These are phyloP conservation scores for Debaryomycetaceae sp. DNA, from an alignment of 1,139 yeast species.

Conservation along the genomic window DNA sequence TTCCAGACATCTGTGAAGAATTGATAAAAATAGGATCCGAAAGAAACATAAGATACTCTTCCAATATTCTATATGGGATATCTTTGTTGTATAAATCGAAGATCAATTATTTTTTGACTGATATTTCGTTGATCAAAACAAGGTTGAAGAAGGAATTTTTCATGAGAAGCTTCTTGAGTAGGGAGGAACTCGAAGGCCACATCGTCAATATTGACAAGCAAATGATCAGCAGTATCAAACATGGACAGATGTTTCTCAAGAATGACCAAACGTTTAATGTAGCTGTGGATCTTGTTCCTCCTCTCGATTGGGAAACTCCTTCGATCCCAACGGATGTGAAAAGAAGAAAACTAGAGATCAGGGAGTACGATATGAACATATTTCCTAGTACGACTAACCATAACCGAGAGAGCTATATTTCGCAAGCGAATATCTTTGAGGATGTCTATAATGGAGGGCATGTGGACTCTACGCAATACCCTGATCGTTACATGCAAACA, in stretches of 20 bases:
- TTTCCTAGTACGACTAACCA: slow-evolving; percentile 5
- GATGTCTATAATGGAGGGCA: not conserved
- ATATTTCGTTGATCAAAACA: slow-evolving; percentile 23
- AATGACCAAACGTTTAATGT: slow-evolving; percentile 46
- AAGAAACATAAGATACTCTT: slow-evolving; percentile 42
- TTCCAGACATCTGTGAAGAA: slow-evolving; percentile 43
- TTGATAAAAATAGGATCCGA: slow-evolving; percentile 24
- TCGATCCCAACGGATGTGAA: slow-evolving; percentile 5
- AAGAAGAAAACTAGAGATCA: slow-evolving; percentile 15
- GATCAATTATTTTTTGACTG: slow-evolving; percentile 42
- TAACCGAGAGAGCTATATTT: not conserved
- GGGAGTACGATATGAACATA: slow-evolving; percentile 8
- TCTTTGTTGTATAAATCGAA: slow-evolving; percentile 53
- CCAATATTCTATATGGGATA: slow-evolving; percentile 56
- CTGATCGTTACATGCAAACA: slow-evolving; percentile 6
- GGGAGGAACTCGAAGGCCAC: not conserved
- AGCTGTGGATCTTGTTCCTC: slow-evolving; percentile 23
- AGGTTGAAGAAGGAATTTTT: slow-evolving; percentile 21
- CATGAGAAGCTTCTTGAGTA: slow-evolving; percentile 3
- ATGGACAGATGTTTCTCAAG: slow-evolving; percentile 14
- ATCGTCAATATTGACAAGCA: slow-evolving; percentile 2
- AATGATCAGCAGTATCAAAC: slow-evolving; percentile 1
- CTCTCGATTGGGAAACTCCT: slow-evolving; percentile 7
- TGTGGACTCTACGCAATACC: not conserved
- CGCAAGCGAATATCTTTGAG: not conserved